Evolutionary conservation across 2,329 filamentous ascomycete species (phyloP), one percentile per base, ranked within the genome.

Genomic region (Boeremia exigua): DNA sequence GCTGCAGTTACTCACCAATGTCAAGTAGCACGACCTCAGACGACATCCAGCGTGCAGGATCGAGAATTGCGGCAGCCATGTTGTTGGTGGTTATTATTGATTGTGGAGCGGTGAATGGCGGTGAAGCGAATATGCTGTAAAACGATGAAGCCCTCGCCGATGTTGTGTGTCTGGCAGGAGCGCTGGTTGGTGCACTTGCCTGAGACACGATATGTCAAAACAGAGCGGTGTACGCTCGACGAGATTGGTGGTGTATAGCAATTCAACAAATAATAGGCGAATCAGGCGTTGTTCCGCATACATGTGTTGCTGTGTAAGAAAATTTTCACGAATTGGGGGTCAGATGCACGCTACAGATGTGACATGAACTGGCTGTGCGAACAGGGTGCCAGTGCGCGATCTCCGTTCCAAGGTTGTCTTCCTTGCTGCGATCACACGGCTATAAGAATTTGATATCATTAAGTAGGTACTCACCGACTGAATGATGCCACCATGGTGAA

Each of bases 1-100:
- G 51, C 33, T 52, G 56, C 56, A 34, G 38, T 48, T 47, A 75
- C 80, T 79, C 79, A 86, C 84, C 84, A 70, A 86, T 86, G 72
- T 86, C 83, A 63, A 86, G 80, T 66, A 86, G 72, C 65, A 84
- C 77, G 32, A 81, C 79, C 67, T 81, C 80, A 48, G 80, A 66
- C 63, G 54, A 50, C 42, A 46, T 59, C 71, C 72, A 75, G 57
- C 71, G 69, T 56, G 49, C 62, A 56, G 30, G 23, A 54, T 74
- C 60, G 57, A 74, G 56, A 30, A 65, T 57, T 32, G 63, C 66
- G 61, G 49, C 54, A 60, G 65, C 59, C 71, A 70, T 72, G 58
- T 56, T 67, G 61, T 54, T 55, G 58, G 48, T 58, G 56, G 48
- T 61, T 23, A 38, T 57, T 65, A 49, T 54, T 54, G 54, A 44